Percentiles rank a stretch among this genome's conserved stretches.
phyloP scores from a whole-genome alignment of 306 rosid species.

The Trifolium repens region DNA sequence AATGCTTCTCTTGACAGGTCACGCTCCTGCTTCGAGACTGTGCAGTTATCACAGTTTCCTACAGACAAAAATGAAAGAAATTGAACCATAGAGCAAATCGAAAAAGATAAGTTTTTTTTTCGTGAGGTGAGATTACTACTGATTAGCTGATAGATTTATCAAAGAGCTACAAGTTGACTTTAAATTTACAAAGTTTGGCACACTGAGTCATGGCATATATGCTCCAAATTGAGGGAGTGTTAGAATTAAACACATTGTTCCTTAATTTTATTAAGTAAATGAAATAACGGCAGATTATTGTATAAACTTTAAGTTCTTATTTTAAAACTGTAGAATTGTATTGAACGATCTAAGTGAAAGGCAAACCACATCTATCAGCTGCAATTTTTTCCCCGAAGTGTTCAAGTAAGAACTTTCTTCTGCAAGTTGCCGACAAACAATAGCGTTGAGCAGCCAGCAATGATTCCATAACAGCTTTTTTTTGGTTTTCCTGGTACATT shows the following conservation, averaged over 20 bases:
- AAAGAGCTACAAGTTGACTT: constrained; percentile 4
- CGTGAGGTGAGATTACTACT: neutral
- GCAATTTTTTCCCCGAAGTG: constrained; percentile 75
- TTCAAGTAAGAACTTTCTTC: constrained; percentile 82
- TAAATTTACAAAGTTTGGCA: constrained; percentile 5
- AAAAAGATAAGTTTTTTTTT: neutral
- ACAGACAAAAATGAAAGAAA: constrained; percentile 42
- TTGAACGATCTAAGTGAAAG: constrained; percentile 44
- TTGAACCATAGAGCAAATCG: neutral
- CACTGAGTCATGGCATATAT: neutral
- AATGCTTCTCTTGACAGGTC: constrained; percentile 86
- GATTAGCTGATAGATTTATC: constrained; percentile 12
- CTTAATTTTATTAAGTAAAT: constrained; percentile 13
- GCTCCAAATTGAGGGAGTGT: constrained; percentile 24
- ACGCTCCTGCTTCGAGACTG: constrained; percentile 60
- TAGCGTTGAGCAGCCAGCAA: constrained; percentile 79
- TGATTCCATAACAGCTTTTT: constrained; percentile 79
- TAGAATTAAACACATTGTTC: constrained; percentile 12
- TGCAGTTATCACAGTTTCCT: constrained; percentile 93
- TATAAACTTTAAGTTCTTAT: constrained; percentile 17
- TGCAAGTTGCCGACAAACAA: constrained; percentile 74
- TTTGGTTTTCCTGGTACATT: constrained; percentile 67
- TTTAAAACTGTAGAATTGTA: constrained; percentile 29
- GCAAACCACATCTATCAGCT: constrained; percentile 74
- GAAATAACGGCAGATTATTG: constrained; percentile 24